A percentile compares a stretch with the other conserved stretches of the same genome.
Conservation (phyloP, 1,284 basidiomycete genomes). For the Golubevia sp. region DNA sequence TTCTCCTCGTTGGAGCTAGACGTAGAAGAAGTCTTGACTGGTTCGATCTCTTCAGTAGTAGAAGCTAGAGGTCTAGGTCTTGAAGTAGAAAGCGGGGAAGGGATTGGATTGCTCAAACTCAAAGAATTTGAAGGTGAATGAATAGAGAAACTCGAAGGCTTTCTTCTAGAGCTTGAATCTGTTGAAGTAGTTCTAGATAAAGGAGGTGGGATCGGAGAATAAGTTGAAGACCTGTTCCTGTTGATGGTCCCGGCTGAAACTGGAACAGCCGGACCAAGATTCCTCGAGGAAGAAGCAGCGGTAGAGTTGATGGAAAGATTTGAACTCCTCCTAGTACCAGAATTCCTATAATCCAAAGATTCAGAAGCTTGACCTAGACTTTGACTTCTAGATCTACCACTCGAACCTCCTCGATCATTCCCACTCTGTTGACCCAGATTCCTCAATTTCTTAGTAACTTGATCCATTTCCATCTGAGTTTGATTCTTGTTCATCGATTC, state of each 20-base stretch:
- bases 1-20: background rate
- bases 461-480: background rate
- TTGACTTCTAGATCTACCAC: too few species aligned
- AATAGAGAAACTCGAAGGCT: background rate
- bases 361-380: too few species aligned
- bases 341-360: too few species aligned
- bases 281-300: too few species aligned
- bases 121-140: background rate
- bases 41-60: background rate
- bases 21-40: background rate
- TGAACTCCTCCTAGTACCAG: too few species aligned
- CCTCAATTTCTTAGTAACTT: background rate
- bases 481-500: background rate
- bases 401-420: too few species aligned
- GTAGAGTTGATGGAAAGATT: too few species aligned
- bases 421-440: background rate
- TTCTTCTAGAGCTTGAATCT: background rate
- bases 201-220: too few species aligned
- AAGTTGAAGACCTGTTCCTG: too few species aligned
- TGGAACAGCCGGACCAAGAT: too few species aligned
- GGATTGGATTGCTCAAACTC: slow-evolving; percentile 4
- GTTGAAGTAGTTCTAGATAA: too few species aligned
- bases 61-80: slow-evolving; percentile 5
- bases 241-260: too few species aligned
- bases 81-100: slow-evolving; percentile 5